Conservation (phyloP, 2,329 filamentous ascomycete species). For the Trichoderma citrinoviride region DNA sequence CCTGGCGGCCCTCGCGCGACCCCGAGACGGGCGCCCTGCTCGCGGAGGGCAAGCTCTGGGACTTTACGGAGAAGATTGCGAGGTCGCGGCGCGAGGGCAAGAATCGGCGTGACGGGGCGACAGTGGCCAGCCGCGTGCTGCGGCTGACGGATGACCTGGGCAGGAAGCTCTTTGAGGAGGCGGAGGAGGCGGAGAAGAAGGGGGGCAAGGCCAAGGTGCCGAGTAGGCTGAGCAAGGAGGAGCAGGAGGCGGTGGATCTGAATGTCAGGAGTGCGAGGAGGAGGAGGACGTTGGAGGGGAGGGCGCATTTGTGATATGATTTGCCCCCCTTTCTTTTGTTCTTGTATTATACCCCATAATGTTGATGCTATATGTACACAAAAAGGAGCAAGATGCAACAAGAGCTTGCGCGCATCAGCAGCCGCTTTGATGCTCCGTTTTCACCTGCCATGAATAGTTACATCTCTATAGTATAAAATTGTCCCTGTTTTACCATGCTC, state of each 20-base stretch:
- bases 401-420: not conserved
- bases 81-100: constrained; percentile 84
- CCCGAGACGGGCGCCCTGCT: constrained; percentile 57
- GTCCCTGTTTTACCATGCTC: not conserved
- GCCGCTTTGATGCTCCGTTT: not conserved
- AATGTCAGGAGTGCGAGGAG: constrained; percentile 47
- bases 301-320: constrained; percentile 47
- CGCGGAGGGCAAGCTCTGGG: constrained; percentile 78
- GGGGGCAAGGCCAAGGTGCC: constrained; percentile 39
- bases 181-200: constrained; percentile 39
- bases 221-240: constrained; percentile 50
- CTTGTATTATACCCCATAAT: constrained; percentile 19
- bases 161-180: constrained; percentile 62
- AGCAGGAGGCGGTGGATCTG: constrained; percentile 44
- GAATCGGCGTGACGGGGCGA: constrained; percentile 89
- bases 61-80: constrained; percentile 86
- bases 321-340: not conserved
- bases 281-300: constrained; percentile 49
- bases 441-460: not conserved
- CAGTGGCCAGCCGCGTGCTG: constrained; percentile 79
- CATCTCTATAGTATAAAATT: not conserved
- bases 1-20: constrained; percentile 73
- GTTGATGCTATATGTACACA: constrained; percentile 10
- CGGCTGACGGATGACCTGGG: constrained; percentile 73
- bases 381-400: not conserved